Evolutionary conservation across 176 grass and related monocot genomes (phyloP).

Genomic region (Eleusine indica): DNA sequence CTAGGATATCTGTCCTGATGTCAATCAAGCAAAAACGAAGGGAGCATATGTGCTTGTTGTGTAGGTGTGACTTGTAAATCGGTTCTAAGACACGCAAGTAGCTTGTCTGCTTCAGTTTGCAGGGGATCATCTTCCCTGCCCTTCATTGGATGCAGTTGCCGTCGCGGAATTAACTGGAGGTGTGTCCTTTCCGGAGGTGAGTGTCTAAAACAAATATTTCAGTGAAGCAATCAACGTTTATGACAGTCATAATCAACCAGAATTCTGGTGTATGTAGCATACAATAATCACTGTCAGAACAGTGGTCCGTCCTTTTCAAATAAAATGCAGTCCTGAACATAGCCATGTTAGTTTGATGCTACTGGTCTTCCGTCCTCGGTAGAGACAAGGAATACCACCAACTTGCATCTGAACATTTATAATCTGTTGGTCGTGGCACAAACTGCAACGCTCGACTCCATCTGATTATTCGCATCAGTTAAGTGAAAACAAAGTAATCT

Average conservation of each 20-base stretch:
- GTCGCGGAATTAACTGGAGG: background rate
- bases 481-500: background rate
- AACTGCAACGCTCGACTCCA: background rate
- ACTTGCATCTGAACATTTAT: background rate
- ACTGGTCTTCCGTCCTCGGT: background rate
- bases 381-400: background rate
- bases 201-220: background rate
- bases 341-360: slow-evolving; percentile 6
- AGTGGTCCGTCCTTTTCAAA: background rate
- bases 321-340: background rate
- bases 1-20: no score
- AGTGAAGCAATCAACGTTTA: background rate
- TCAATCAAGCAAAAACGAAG: no score
- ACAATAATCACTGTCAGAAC: background rate
- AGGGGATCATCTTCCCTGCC: background rate
- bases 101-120: background rate
- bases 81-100: background rate
- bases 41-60: background rate
- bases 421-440: background rate
- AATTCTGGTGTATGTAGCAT: background rate
- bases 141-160: background rate
- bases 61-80: background rate
- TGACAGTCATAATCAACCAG: background rate
- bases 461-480: slow-evolving; percentile 1
- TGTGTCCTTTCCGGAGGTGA: background rate